These are phyloP conservation scores for Epichloe typhina DNA, from an alignment of 2,329 filamentous ascomycete genomes.

Conservation along the genomic window DNA sequence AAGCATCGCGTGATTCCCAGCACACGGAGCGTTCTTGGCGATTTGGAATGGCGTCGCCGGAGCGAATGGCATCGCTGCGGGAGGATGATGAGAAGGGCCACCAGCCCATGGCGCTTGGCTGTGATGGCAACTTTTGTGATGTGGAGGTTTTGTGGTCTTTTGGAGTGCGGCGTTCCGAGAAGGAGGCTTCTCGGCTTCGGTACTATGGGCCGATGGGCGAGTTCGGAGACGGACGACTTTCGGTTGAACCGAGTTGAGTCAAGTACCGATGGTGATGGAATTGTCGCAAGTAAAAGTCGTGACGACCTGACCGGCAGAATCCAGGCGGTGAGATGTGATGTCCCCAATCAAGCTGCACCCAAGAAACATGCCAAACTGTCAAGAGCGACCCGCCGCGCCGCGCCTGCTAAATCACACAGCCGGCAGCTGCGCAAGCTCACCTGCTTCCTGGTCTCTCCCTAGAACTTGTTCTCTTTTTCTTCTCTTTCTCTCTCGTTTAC, in stretches of 20 bases:
- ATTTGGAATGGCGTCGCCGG: slow-evolving; percentile 60
- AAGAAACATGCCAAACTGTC: background rate
- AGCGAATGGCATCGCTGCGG: slow-evolving; percentile 34
- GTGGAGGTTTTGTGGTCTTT: background rate
- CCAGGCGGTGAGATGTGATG: background rate
- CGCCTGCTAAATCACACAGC: no score
- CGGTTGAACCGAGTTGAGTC: background rate
- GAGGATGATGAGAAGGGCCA: slow-evolving; percentile 33
- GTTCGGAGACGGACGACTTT: no score
- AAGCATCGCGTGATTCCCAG: slow-evolving; percentile 80
- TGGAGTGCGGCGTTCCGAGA: background rate
- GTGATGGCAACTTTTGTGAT: background rate
- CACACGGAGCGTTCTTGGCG: slow-evolving; percentile 69
- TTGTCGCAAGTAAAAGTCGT: background rate
- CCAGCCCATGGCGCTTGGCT: slow-evolving; percentile 24
- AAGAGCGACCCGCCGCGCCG: background rate
- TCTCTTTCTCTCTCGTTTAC: no score
- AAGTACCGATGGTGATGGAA: background rate
- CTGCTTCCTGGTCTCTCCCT: no score
- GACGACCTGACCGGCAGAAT: background rate
- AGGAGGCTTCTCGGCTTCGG: no score
- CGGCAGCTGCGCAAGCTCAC: no score
- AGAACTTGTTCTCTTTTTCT: no score
- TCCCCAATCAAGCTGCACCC: background rate
- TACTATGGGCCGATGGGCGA: no score